Conservation (phyloP, 2,329 filamentous ascomycete species). For the Lasiodiplodia sp. region DNA sequence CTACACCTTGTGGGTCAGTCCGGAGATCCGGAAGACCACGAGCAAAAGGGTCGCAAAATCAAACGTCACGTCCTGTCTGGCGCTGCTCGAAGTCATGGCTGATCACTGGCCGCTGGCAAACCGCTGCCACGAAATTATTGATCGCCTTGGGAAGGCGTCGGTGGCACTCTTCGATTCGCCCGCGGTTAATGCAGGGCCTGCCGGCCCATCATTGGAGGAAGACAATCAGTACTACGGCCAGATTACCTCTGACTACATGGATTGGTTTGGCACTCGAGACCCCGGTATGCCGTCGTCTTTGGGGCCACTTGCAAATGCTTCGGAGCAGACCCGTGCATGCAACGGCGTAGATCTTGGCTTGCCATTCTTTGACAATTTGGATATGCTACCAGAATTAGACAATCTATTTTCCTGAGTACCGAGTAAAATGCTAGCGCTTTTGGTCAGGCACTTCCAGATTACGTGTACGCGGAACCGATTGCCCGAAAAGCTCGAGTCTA, state of each 20-base stretch:
- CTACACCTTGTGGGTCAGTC: no score
- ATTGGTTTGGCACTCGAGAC: background rate
- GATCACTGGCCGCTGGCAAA: slow-evolving; percentile 13
- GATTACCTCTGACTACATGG: background rate
- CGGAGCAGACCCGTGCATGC: background rate
- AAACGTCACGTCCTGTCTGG: background rate
- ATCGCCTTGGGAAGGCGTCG: slow-evolving; percentile 5
- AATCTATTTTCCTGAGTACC: background rate
- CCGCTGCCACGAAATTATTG: slow-evolving; percentile 21
- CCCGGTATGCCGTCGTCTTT: background rate
- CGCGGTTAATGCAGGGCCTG: background rate
- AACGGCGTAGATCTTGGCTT: background rate
- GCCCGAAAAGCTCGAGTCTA: no score
- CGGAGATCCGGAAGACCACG: no score
- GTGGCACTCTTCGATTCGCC: slow-evolving; percentile 11
- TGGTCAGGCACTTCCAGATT: no score
- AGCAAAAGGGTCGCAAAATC: no score
- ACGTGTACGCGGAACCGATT: no score
- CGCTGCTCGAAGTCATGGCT: slow-evolving; percentile 14
- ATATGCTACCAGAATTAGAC: background rate
- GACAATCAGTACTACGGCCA: background rate
- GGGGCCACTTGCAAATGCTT: background rate
- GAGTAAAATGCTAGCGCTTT: no score
- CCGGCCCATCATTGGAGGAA: background rate
- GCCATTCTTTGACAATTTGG: background rate